These are phyloP conservation scores for Immersiporthe knoxdaviesiana DNA, from an alignment of 2,329 filamentous ascomycete species.

Conservation along the genomic window DNA sequence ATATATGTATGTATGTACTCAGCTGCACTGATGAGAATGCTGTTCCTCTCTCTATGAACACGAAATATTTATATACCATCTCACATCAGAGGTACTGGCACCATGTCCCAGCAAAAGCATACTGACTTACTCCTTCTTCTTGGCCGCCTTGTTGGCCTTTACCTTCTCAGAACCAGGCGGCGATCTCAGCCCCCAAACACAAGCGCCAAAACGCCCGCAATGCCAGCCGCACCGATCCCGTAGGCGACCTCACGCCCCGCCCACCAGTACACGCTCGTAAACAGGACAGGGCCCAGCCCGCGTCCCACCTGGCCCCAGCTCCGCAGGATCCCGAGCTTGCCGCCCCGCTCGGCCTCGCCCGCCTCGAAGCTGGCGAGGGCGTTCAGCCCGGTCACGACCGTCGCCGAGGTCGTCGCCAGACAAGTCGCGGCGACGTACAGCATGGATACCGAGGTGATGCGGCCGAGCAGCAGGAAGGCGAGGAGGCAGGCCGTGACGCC, in stretches of 20 bases:
- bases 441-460: conserved; percentile 66
- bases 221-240: conserved; percentile 76
- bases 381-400: conserved; percentile 92
- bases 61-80: not conserved
- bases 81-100: not conserved
- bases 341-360: conserved; percentile 75
- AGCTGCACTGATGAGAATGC: not conserved
- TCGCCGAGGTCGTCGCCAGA: conserved; percentile 87
- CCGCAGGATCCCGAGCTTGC: conserved; percentile 82
- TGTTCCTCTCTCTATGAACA: not conserved
- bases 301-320: conserved; percentile 85
- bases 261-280: conserved; percentile 99
- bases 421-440: conserved; percentile 84
- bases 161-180: conserved; percentile 48
- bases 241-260: conserved; percentile 88
- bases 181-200: conserved; percentile 74
- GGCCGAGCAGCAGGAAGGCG: conserved; percentile 79
- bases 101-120: not conserved
- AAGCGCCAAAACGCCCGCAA: conserved; percentile 71
- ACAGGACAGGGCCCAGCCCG: conserved; percentile 83
- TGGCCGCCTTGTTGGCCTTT: conserved; percentile 28
- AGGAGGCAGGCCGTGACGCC: conserved; percentile 77
- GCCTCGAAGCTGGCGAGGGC: conserved; percentile 91
- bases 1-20: not conserved
- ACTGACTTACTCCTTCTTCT: conserved; percentile 27